Evolutionary conservation across 768 basidiomycete genomes (phyloP).

Genomic region (Pisolithus marmoratus): DNA sequence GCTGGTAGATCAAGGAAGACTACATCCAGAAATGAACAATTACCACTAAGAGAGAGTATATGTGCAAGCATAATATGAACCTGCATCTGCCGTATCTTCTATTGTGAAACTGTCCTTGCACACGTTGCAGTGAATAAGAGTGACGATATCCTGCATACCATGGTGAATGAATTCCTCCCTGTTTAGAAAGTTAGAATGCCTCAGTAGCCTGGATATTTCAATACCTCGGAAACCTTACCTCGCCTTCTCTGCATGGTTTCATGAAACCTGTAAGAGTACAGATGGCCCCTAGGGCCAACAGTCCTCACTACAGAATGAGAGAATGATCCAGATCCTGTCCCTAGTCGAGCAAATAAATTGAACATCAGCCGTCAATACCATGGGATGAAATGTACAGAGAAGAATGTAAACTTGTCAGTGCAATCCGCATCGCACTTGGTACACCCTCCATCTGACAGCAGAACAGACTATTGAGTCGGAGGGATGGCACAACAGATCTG

Average conservation of each 20-base stretch:
- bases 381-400: neutral
- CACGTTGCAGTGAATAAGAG: constrained; percentile 88
- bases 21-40: constrained; percentile 25
- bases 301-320: constrained; percentile 83
- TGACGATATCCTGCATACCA: constrained; percentile 69
- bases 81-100: constrained; percentile 68
- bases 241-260: constrained; percentile 81
- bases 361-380: neutral
- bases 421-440: no score
- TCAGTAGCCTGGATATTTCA: neutral
- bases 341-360: constrained; percentile 32
- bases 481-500: no score
- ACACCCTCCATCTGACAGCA: no score
- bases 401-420: neutral
- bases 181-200: constrained; percentile 5
- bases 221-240: constrained; percentile 57
- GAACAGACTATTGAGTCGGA: no score
- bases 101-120: constrained; percentile 96
- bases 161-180: constrained; percentile 87
- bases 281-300: constrained; percentile 64
- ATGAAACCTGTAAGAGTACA: constrained; percentile 95
- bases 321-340: constrained; percentile 90
- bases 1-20: constrained; percentile 99
- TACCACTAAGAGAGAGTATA: neutral
- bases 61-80: constrained; percentile 35